These are phyloP conservation scores for Chlorella sp. DNA, from an alignment of 139 green algal species.

Conservation along the genomic window DNA sequence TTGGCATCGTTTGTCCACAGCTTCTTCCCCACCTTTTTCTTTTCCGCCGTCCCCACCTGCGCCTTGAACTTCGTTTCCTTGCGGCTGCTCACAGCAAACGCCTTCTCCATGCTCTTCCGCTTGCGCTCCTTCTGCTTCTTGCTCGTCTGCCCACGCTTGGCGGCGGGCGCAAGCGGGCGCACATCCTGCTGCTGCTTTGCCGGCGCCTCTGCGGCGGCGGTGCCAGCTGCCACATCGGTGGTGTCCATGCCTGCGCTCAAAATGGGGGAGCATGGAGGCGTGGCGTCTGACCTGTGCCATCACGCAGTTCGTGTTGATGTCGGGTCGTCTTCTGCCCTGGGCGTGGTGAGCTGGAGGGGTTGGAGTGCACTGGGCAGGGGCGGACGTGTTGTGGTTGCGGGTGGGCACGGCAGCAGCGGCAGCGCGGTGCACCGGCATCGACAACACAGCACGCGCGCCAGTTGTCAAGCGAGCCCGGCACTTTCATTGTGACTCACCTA, in stretches of 20 bases:
- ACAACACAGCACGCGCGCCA: neutral
- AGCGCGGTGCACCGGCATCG: neutral
- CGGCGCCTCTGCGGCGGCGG: neutral
- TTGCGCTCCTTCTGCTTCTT: conserved; percentile 43
- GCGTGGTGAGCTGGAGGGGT: neutral
- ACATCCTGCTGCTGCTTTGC: neutral
- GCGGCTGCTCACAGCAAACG: conserved; percentile 30
- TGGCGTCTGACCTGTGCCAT: neutral
- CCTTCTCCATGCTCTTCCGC: conserved; percentile 34
- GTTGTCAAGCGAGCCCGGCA: neutral
- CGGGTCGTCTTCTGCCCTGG: neutral
- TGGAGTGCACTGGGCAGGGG: too few species aligned
- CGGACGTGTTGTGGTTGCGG: neutral
- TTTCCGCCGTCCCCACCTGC: too few species aligned
- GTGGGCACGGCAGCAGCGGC: neutral
- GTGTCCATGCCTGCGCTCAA: conserved; percentile 32
- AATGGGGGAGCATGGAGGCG: neutral
- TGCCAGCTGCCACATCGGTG: neutral
- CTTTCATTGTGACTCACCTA: neutral
- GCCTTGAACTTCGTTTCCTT: conserved; percentile 31
- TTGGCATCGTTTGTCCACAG: conserved; percentile 34
- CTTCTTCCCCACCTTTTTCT: conserved; percentile 35
- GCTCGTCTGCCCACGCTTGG: conserved; percentile 18
- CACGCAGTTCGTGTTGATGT: neutral
- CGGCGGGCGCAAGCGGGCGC: neutral